Conservation (phyloP, 345 rosid genomes). For the Streptanthus diversifolius region DNA sequence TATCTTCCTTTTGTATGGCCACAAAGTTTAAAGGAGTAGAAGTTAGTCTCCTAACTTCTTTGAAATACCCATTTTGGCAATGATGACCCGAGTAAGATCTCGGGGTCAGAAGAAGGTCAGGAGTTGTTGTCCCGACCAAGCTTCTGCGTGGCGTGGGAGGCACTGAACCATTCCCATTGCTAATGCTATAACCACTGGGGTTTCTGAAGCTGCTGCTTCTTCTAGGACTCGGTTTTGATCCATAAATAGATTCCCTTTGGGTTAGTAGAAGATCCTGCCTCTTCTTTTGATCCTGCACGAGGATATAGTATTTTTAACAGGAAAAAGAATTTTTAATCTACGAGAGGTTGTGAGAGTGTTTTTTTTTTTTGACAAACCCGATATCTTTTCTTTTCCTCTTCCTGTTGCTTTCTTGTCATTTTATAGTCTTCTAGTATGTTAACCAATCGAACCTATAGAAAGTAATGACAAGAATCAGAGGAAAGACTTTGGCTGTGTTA, state of each 20-base stretch:
- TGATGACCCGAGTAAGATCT: conserved; percentile 70
- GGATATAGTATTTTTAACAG: background rate
- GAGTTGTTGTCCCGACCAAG: conserved; percentile 63
- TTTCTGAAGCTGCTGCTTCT: conserved; percentile 83
- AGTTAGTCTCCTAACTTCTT: conserved; percentile 78
- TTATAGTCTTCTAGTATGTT: conserved; percentile 86
- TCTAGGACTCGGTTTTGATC: conserved; percentile 93
- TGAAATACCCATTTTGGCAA: conserved; percentile 82
- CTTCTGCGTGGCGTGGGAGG: conserved; percentile 82
- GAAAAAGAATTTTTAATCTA: background rate
- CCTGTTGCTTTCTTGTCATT: conserved; percentile 68
- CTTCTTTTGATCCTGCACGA: conserved; percentile 86
- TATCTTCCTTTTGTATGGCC: conserved; percentile 82
- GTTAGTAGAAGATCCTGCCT: conserved; percentile 80
- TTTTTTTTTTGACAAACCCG: conserved; percentile 42
- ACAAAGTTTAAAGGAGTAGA: conserved; percentile 81
- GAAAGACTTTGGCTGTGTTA: background rate
- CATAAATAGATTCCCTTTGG: conserved; percentile 84
- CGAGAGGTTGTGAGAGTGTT: background rate
- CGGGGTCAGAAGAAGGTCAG: conserved; percentile 80
- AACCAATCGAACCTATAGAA: conserved; percentile 66
- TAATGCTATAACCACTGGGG: conserved; percentile 56
- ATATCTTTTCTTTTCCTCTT: conserved; percentile 87
- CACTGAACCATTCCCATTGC: conserved; percentile 87
- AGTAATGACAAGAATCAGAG: conserved; percentile 6